Evolutionary conservation across 1,284 basidiomycete species (phyloP), one percentile per base, ranked within the genome.

Genomic region (Pseudozyma thailandica): DNA sequence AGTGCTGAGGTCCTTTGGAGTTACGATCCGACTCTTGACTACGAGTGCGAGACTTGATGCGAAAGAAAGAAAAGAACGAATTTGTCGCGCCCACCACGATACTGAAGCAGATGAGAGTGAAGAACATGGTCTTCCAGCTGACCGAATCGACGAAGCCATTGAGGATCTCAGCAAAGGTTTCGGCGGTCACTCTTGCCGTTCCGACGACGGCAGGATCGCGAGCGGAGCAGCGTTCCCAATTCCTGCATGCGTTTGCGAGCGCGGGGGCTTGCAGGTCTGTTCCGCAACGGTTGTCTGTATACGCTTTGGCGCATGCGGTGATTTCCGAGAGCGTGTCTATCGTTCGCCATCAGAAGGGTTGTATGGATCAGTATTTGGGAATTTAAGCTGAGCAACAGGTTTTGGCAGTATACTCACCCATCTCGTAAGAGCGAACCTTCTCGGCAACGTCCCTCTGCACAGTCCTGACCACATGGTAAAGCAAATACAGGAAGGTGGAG

Each of bases 121-220:
- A 81, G 12, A 80, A 92, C 85, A 98, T 86, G 16, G 93, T 94
- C 85, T 95, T 96, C 92, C 93, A 97, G 83, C 90, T 94, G 82
- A 98, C 94, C 41, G 92, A 90, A 81, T 98, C 95, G 27, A 98
- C 92, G 82, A 98, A 98, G 8, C 92, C 90, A 83, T 98, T 96
- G 75, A 97, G 89, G 35, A 97, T 92, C 77, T 96, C 94, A 46
- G 93, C 95, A 83, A 98, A 90, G 46, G 95, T 90, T 85, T 98
- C 93, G 51, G 95, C 94, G 43, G 91, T 90, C 73, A 98, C 91
- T 71, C 89, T 89, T 54, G 93, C 92, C 48, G 92, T 90, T 1
- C 93, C 93, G 21, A 96, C 89, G 33, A 91, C 90, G 25, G 90
- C 90, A 42, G 93, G 93, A 85, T 97, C 93, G 55, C 92, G 90